Evolutionary conservation across 257 asterid species (phyloP), one percentile per base, ranked within the genome.

Genomic region (Gentiana macrophylla): DNA sequence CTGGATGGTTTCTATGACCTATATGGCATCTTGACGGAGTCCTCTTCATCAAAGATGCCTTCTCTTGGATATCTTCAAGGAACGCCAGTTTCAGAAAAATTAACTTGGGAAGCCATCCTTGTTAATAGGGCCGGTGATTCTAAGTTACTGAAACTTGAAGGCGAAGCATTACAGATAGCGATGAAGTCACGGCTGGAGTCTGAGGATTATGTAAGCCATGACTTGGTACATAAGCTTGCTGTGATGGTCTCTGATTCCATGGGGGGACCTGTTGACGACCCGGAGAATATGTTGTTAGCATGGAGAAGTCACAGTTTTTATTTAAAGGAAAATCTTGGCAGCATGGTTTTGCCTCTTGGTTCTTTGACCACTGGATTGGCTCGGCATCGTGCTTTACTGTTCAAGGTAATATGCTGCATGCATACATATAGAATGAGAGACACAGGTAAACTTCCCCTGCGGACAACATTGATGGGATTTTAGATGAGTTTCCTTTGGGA

Each of bases 211-310:
- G 63, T 65, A 37, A 71, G 73, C 55, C 72, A 66, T 70, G 64
- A 65, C 62, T 75, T 80, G 72, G 92, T 84, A 71, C 70, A 70
- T 65, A 81, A 77, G 68, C 94, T 91, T 70, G 89, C 96, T 63
- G 56, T 62, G 52, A 64, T 87, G 66, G 96, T 91, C 57, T 84
- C 96, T 37, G 83, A 84, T 59, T 84, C 81, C 71, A 91, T 91
- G 98, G 98, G 98, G 37, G 98, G 98, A 35, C 90, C 96, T 8
- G 98, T 84, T 66, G 79, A 61, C 54, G 95, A 91, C 68, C 98
- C 94, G 1, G 95, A 84, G 55, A 72, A 77, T 67, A 79, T 91
- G 82, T 73, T 74, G 73, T 66, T 78, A 41, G 81, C 94, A 49
- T 91, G 96, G 95, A 84, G 84, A 79, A 76, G 67, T 68, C 82